phyloP scores from a whole-genome alignment of 2,329 filamentous ascomycete genomes.

The Metarhizium rileyi region DNA sequence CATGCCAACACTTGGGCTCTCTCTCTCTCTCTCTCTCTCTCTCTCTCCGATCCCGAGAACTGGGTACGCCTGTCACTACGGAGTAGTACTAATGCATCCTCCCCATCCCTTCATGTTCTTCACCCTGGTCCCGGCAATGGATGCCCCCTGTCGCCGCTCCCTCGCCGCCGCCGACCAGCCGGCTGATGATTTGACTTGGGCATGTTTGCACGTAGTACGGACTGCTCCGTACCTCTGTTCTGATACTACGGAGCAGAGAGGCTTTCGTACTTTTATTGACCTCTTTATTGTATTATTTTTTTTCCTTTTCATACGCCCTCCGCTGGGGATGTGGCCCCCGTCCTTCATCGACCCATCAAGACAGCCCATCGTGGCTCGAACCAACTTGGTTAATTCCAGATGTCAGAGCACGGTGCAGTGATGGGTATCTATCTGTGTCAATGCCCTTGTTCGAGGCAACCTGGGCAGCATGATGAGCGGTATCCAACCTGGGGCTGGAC shows the following conservation, averaged over 20 bases:
- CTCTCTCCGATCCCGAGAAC: constrained; percentile 1
- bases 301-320: background rate
- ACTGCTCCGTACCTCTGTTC: background rate
- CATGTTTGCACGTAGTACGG: too few species aligned
- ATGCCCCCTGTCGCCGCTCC: constrained; percentile 2
- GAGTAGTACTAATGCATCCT: background rate
- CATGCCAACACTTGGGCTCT: too few species aligned
- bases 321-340: background rate
- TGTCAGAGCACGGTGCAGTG: background rate
- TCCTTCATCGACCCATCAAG: background rate
- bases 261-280: background rate
- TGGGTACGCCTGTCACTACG: background rate
- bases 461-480: background rate
- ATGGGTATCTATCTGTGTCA: background rate
- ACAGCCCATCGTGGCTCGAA: constrained; percentile 6
- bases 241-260: background rate
- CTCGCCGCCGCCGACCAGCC: background rate
- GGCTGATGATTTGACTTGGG: background rate
- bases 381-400: constrained; percentile 1
- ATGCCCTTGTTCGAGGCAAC: constrained; percentile 2
- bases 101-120: background rate
- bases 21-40: too few species aligned
- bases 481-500: background rate
- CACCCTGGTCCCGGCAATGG: constrained; percentile 2
- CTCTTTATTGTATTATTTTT: too few species aligned